Conservation (phyloP, 148 eudicot species). For the Pharnaceum exiguum region DNA sequence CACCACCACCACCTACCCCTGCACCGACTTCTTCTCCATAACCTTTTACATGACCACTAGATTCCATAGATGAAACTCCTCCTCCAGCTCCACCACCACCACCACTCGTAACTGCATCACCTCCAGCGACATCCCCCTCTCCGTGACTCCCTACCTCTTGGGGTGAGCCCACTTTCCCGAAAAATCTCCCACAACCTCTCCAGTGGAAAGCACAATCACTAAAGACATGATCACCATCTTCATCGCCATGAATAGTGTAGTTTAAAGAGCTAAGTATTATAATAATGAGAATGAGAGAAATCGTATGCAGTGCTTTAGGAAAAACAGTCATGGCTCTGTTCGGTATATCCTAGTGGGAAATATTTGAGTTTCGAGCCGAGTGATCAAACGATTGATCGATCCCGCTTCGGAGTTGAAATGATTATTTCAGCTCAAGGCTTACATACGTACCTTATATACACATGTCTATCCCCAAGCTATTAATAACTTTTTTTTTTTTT, state of each 20-base stretch:
- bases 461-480: neutral
- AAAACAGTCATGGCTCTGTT: conserved; percentile 14
- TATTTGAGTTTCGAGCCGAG: neutral
- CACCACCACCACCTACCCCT: conserved; percentile 4
- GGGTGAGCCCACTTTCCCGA: conserved; percentile 9
- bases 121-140: neutral
- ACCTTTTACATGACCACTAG: neutral
- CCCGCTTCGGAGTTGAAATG: conserved; percentile 1
- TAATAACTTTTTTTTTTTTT: too few relatives aligned
- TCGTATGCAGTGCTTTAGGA: conserved; percentile 4
- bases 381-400: neutral
- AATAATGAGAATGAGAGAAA: conserved; percentile 16
- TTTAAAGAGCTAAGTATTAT: conserved; percentile 9
- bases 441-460: conserved; percentile 20
- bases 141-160: too few relatives aligned
- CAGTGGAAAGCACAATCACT: conserved; percentile 17
- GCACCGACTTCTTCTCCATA: neutral
- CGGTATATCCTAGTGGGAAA: neutral
- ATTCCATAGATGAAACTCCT: too few relatives aligned
- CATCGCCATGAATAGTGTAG: neutral
- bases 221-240: neutral
- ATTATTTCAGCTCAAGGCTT: neutral
- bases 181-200: conserved; percentile 31
- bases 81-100: conserved; percentile 6
- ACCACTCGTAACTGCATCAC: neutral